Evolutionary conservation across 2,329 filamentous ascomycete species (phyloP).

Genomic region (Calonectria pteridis): DNA sequence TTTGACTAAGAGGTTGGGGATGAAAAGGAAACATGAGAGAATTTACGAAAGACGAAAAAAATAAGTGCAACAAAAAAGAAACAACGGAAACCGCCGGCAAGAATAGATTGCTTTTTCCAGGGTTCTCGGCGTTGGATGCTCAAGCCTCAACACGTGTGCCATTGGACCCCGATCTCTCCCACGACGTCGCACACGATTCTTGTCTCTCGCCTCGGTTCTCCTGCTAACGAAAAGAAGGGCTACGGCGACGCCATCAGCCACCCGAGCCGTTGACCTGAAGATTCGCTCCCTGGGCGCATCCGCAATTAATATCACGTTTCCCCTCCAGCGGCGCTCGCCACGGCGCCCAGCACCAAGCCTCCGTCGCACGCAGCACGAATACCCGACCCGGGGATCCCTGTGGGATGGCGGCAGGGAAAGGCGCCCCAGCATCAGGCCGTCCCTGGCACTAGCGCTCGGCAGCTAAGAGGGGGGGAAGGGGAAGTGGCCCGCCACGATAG

Average conservation of each 20-base stretch:
- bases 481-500: slow-evolving; percentile 14
- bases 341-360: neutral
- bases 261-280: slow-evolving; percentile 15
- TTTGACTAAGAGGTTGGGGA: slow-evolving; percentile 4
- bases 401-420: neutral
- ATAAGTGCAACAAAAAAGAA: neutral
- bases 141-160: neutral
- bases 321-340: neutral
- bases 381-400: neutral
- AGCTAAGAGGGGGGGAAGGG: slow-evolving; percentile 18
- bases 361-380: neutral
- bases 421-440: neutral
- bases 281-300: neutral
- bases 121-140: neutral
- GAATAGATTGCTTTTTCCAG: neutral
- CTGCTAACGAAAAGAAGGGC: neutral
- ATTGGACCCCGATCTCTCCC: neutral
- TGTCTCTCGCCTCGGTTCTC: neutral
- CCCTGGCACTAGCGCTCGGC: slow-evolving; percentile 20
- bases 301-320: neutral
- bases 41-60: neutral
- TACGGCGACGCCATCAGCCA: neutral
- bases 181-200: neutral
- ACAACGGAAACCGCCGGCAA: neutral
- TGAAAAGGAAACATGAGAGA: neutral